phyloP scores from a whole-genome alignment of 495 filamentous ascomycete genomes.

The Penicillium salamii region DNA sequence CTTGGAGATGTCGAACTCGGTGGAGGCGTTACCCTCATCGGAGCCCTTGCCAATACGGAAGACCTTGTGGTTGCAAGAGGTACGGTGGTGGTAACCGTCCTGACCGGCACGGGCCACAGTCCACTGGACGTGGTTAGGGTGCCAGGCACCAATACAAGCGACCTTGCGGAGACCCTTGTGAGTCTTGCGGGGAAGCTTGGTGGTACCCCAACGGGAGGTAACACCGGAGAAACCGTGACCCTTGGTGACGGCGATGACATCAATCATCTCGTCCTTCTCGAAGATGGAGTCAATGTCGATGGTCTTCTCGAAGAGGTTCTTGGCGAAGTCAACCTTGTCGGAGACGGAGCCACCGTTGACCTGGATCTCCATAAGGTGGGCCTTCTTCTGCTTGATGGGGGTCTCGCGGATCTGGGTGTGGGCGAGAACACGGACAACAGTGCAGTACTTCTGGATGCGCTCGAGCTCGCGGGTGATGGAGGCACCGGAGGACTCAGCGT shows the following conservation, averaged over 20 bases:
- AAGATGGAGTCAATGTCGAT: constrained; percentile 91
- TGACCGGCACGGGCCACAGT: constrained; percentile 99
- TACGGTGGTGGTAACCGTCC: constrained; percentile 99
- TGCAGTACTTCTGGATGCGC: constrained; percentile 99
- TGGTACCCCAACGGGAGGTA: constrained; percentile 97
- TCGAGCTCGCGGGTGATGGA: constrained; percentile 94
- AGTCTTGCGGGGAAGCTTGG: constrained; percentile 99
- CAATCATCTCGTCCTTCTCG: constrained; percentile 99
- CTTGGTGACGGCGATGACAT: constrained; percentile 99
- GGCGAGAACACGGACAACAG: constrained; percentile 97
- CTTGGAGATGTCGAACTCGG: constrained; percentile 96
- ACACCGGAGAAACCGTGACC: constrained; percentile 98
- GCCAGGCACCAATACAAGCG: constrained; percentile 99
- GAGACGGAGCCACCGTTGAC: constrained; percentile 93
- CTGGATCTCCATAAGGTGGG: constrained; percentile 99
- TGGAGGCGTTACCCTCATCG: constrained; percentile 86
- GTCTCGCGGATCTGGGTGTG: constrained; percentile 99
- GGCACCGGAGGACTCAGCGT: constrained; percentile 85
- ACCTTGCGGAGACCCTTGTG: constrained; percentile 99
- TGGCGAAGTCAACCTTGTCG: constrained; percentile 95
- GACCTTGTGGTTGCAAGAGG: constrained; percentile 99
- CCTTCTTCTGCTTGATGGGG: constrained; percentile 99
- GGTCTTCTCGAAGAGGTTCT: constrained; percentile 97
- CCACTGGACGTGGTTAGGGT: constrained; percentile 99
- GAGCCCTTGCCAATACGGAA: constrained; percentile 95